Evolutionary conservation across 2,329 filamentous ascomycete genomes (phyloP).

Genomic region (Ilyonectria destructans): DNA sequence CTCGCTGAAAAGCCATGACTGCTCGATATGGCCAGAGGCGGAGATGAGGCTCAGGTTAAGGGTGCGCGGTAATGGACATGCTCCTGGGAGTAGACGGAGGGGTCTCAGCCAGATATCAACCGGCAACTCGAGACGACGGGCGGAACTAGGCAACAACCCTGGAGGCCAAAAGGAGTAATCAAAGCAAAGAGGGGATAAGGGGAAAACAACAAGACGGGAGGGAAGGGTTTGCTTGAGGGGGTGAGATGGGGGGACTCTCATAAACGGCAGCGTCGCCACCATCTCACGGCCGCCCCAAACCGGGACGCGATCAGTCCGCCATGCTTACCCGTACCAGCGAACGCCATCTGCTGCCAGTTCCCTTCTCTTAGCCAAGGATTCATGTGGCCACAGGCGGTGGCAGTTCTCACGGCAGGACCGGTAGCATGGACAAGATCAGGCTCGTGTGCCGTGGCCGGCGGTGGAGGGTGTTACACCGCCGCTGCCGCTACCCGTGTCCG

Average conservation of each 20-base stretch:
- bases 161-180: conserved; percentile 17
- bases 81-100: conserved; percentile 24
- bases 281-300: conserved; percentile 9
- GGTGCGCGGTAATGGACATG: conserved; percentile 34
- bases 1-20: conserved; percentile 29
- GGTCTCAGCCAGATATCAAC: conserved; percentile 44
- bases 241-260: conserved; percentile 27
- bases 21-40: background rate
- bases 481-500: conserved; percentile 53
- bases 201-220: conserved; percentile 23
- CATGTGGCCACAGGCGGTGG: conserved; percentile 38
- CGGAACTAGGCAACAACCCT: conserved; percentile 12
- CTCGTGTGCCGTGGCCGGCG: conserved; percentile 41
- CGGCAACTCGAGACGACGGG: conserved; percentile 42
- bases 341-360: conserved; percentile 9
- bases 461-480: conserved; percentile 47
- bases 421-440: conserved; percentile 46
- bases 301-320: conserved; percentile 11
- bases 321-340: conserved; percentile 1
- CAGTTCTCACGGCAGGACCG: conserved; percentile 44
- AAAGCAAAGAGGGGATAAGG: conserved; percentile 13
- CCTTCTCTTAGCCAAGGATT: conserved; percentile 4
- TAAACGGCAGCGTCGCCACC: conserved; percentile 28
- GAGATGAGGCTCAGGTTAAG: conserved; percentile 15
- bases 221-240: conserved; percentile 22